Evolutionary conservation across 2,329 filamentous ascomycete species (phyloP), one percentile per base, ranked within the genome.

Genomic region (Fonsecaea multimorphosa): DNA sequence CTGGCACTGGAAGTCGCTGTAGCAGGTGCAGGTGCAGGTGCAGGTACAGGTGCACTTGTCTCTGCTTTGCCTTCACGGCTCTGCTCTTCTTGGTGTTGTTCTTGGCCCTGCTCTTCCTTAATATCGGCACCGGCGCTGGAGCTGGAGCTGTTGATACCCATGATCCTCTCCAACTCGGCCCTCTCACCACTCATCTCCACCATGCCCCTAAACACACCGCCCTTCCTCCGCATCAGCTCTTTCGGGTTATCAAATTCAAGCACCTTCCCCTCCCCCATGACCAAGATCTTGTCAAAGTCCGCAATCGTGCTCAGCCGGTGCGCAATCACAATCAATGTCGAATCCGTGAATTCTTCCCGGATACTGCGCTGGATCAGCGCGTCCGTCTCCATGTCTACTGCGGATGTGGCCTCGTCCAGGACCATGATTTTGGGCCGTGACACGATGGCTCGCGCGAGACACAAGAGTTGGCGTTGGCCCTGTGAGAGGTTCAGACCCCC

Each of bases 321-420:
- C 1, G 90, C 90, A 74, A 93, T 92, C 19, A 92, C 89, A 19
- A 93, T 77, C 31, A 92, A 79, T 0, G 90, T 92, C 46, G 85
- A 85, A 67, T 86, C 86, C 0, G 82, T 86, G 69, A 92, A 92
- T 74, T 91, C 89, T 72, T 90, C 86, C 24, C 89, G 83, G 71
- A 93, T 92, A 58, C 84, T 87, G 5, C 87, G 84, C 78, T 93
- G 90, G 72, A 93, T 93, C 29, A 91, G 83, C 0, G 84, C 80
- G 74, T 93, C 91, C 0, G 91, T 93, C 46, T 84, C 81, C 88
- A 92, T 91, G 75, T 93, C 91, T 1, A 93, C 90, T 0, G 91
- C 90, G 2, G 86, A 89, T 0, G 91, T 94, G 0, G 91, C 91
- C 78, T 93, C 91, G 74, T 94, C 91, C 1, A 93, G 84, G 1